A percentile compares a stretch with the other conserved stretches of the same genome.
These are phyloP conservation scores for Microstroma glucosiphilum DNA, from an alignment of 1,284 basidiomycete genomes.

Conservation along the genomic window DNA sequence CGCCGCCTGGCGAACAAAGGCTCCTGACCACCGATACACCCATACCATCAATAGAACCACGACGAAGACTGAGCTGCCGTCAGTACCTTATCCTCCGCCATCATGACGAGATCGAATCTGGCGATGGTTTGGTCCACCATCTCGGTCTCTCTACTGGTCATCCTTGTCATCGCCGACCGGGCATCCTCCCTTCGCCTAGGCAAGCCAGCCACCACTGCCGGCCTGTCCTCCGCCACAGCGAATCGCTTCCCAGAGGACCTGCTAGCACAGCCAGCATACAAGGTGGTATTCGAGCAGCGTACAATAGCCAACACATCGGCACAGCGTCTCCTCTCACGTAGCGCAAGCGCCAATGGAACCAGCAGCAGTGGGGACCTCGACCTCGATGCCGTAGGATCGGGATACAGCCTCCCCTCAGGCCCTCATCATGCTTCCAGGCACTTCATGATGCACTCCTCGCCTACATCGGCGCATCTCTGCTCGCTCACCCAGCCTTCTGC, in stretches of 20 bases:
- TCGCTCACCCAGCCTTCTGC: background rate
- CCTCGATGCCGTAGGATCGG: background rate
- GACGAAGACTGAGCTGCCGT: too few species aligned
- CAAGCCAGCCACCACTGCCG: slow-evolving; percentile 1
- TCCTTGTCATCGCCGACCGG: too few species aligned
- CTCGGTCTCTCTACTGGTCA: too few species aligned
- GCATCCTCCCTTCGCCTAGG: slow-evolving; percentile 16
- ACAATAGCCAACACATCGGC: background rate
- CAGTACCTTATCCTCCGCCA: too few species aligned
- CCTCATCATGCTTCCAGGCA: slow-evolving; percentile 6
- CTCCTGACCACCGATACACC: too few species aligned
- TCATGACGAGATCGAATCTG: too few species aligned
- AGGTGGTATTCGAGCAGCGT: background rate
- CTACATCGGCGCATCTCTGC: background rate
- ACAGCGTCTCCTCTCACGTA: background rate
- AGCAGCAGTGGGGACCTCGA: background rate
- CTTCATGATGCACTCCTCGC: slow-evolving; percentile 2
- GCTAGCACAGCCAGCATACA: slow-evolving; percentile 3
- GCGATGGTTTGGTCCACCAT: too few species aligned
- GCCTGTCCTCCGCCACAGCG: background rate
- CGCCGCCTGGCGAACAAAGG: too few species aligned
- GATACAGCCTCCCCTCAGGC: background rate
- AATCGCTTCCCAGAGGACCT: background rate
- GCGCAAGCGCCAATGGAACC: background rate
- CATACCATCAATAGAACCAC: too few species aligned